Percentiles rank a stretch among this genome's conserved stretches.
These are phyloP conservation scores for Thermomucor indicae-seudaticae DNA, from an alignment of 371 early-diverging fungal genomes.

Conservation along the genomic window DNA sequence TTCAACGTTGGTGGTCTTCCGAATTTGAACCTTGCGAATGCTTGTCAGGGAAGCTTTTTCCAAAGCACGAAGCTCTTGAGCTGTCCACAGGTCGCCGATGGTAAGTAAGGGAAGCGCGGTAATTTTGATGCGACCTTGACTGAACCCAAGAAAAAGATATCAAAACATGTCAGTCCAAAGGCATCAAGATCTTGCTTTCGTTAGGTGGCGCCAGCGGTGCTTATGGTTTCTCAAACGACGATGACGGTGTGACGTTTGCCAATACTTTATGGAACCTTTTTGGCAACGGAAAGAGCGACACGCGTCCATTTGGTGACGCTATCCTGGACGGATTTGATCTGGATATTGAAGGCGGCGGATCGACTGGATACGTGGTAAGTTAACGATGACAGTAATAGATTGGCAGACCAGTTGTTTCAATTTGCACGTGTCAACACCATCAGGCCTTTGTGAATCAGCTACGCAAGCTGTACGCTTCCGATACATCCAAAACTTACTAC, in stretches of 20 bases:
- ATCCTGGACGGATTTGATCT: constrained; percentile 67
- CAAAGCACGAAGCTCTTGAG: constrained; percentile 47
- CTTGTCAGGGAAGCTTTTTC: constrained; percentile 48
- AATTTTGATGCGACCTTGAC: no score
- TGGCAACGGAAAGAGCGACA: constrained; percentile 39
- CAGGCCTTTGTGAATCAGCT: constrained; percentile 43
- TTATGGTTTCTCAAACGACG: constrained; percentile 52
- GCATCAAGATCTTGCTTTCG: constrained; percentile 59
- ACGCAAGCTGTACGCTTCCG: constrained; percentile 39
- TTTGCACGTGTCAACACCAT: neutral
- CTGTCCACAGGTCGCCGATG: constrained; percentile 56
- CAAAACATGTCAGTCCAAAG: constrained; percentile 57
- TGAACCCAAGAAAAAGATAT: no score
- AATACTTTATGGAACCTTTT: constrained; percentile 61
- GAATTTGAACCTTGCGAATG: constrained; percentile 55
- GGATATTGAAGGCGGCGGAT: constrained; percentile 63
- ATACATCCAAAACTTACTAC: constrained; percentile 37
- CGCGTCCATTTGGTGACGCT: constrained; percentile 61
- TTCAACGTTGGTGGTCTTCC: constrained; percentile 48
- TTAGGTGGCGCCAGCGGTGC: constrained; percentile 68
- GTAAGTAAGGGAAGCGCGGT: constrained; percentile 15
- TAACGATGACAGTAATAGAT: no score
- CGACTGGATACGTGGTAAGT: constrained; percentile 44
- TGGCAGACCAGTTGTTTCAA: no score
- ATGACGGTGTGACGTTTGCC: constrained; percentile 50